phyloP scores from a whole-genome alignment of 2,329 filamentous ascomycete species.

The Plectosphaerella sp. region DNA sequence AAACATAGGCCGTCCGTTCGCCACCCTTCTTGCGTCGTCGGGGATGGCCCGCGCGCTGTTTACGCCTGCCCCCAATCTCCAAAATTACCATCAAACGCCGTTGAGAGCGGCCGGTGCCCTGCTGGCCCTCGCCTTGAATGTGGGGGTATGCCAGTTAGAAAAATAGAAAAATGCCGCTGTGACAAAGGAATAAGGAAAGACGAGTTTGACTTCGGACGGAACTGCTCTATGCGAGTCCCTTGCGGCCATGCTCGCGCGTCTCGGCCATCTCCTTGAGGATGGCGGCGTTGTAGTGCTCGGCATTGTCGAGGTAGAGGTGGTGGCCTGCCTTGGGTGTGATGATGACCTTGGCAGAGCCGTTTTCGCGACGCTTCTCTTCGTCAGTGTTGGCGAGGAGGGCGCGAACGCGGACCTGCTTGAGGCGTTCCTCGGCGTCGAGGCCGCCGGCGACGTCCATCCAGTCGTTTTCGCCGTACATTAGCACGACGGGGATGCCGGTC shows the following conservation, averaged over 20 bases:
- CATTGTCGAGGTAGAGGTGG: constrained; percentile 57
- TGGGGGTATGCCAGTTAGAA: no score
- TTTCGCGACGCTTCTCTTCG: constrained; percentile 67
- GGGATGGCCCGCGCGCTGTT: no score
- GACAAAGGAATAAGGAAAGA: neutral
- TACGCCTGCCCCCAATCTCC: no score
- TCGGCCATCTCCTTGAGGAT: constrained; percentile 50
- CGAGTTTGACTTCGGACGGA: neutral
- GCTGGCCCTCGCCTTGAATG: no score
- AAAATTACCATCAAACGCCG: neutral
- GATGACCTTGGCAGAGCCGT: constrained; percentile 77
- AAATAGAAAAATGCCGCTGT: no score
- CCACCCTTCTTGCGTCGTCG: no score
- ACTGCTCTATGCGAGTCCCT: neutral
- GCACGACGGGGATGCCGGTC: constrained; percentile 74
- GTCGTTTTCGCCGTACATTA: constrained; percentile 97
- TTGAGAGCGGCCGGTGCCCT: neutral
- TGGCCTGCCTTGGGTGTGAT: constrained; percentile 63
- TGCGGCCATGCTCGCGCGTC: constrained; percentile 20
- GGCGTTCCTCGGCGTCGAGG: constrained; percentile 71
- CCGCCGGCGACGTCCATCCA: constrained; percentile 98
- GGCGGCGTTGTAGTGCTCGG: constrained; percentile 51
- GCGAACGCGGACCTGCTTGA: constrained; percentile 62
- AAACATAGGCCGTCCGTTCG: no score
- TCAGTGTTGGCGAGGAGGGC: constrained; percentile 57